Percentiles rank a stretch among this genome's conserved stretches.
These are phyloP conservation scores for Candida hungchunana DNA, from an alignment of 805 yeast species.

Conservation along the genomic window DNA sequence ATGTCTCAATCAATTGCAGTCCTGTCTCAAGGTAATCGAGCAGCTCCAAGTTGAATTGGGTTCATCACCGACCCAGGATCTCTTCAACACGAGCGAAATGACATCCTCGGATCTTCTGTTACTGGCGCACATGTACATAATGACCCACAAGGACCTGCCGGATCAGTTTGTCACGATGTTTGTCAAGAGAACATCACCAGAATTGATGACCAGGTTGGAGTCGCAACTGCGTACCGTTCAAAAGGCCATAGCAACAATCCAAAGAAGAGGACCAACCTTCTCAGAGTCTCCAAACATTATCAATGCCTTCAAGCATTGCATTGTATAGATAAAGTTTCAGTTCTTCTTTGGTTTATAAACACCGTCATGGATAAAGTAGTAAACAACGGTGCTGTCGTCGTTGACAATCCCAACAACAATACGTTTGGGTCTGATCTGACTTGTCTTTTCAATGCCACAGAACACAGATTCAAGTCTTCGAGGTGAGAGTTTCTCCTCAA, in stretches of 20 bases:
- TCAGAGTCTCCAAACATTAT: constrained; percentile 23
- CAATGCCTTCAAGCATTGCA: constrained; percentile 15
- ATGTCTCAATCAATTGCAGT: constrained; percentile 20
- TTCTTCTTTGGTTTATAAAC: constrained; percentile 59
- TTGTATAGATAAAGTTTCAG: constrained; percentile 28
- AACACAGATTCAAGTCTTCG: constrained; percentile 39
- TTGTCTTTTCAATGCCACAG: constrained; percentile 16
- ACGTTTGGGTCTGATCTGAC: constrained; percentile 34
- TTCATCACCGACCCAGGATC: neutral
- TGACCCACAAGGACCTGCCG: constrained; percentile 33
- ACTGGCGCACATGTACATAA: constrained; percentile 32
- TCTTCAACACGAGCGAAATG: constrained; percentile 9
- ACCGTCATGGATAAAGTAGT: constrained; percentile 64
- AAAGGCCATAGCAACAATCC: constrained; percentile 9
- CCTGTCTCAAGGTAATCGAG: constrained; percentile 9
- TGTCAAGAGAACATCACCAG: constrained; percentile 27
- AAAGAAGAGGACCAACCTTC: constrained; percentile 20
- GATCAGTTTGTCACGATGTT: constrained; percentile 35
- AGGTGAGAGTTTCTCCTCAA: constrained; percentile 30
- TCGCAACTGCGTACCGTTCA: constrained; percentile 10
- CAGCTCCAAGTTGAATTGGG: constrained; percentile 18
- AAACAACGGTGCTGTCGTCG: constrained; percentile 68
- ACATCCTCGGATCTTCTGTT: constrained; percentile 34
- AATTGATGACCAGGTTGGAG: constrained; percentile 18
- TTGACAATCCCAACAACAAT: constrained; percentile 53